These are phyloP conservation scores for Plantago rigida DNA, from an alignment of 305 asterid genomes.

Conservation along the genomic window DNA sequence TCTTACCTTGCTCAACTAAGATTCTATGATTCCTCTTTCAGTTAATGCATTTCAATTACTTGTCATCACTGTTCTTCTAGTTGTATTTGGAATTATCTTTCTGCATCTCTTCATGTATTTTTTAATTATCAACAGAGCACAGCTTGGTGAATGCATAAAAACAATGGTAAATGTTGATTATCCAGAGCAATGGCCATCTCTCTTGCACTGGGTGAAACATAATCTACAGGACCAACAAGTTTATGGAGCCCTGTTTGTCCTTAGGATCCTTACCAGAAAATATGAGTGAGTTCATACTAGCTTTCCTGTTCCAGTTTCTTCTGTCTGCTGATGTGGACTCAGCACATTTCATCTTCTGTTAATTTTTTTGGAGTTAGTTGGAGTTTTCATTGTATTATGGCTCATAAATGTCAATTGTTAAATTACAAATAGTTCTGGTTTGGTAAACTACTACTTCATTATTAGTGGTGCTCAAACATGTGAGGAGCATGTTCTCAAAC, in stretches of 20 bases:
- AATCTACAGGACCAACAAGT: conserved; percentile 88
- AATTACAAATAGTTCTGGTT: no score
- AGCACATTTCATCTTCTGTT: not conserved
- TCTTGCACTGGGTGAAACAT: conserved; percentile 82
- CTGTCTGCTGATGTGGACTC: not conserved
- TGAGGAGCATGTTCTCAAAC: no score
- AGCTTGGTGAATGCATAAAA: conserved; percentile 89
- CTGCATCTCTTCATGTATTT: not conserved
- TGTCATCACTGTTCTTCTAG: conserved; percentile 13
- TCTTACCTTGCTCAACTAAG: not conserved
- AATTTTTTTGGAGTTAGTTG: no score
- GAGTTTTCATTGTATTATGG: no score
- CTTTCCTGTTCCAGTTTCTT: conserved; percentile 1
- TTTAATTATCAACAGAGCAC: conserved; percentile 51
- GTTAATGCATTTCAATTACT: conserved; percentile 10
- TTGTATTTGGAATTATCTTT: conserved; percentile 15
- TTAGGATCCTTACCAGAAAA: conserved; percentile 84
- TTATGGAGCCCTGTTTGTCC: conserved; percentile 84
- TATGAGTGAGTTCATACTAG: conserved; percentile 64
- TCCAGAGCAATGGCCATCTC: conserved; percentile 96
- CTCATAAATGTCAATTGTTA: no score
- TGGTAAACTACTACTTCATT: no score
- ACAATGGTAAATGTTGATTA: conserved; percentile 79
- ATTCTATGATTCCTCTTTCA: conserved; percentile 9
- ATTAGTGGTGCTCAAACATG: no score